Conservation (phyloP, 176 grass and related monocot genomes). For the Musa troglodytarum region DNA sequence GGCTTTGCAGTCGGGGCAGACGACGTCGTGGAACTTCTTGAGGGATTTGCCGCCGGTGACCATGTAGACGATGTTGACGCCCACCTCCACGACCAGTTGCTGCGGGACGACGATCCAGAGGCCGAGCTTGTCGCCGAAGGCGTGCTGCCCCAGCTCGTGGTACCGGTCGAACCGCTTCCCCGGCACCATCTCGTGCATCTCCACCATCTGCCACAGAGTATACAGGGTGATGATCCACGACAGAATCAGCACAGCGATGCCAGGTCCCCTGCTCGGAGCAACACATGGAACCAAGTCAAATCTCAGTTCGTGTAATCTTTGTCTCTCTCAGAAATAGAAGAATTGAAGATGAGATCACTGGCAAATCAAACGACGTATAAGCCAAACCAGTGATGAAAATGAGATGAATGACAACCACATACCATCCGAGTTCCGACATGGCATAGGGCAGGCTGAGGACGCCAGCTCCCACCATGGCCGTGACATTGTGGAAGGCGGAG, state of each 20-base stretch:
- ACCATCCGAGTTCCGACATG: slow-evolving; percentile 69
- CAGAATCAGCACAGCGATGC: slow-evolving; percentile 37
- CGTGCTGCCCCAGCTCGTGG: slow-evolving; percentile 74
- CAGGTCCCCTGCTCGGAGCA: slow-evolving; percentile 31
- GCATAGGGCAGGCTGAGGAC: slow-evolving; percentile 53
- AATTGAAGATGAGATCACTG: no score
- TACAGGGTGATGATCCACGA: slow-evolving; percentile 82
- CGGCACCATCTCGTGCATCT: slow-evolving; percentile 85
- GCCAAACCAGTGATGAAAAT: no score
- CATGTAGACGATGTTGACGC: slow-evolving; percentile 73
- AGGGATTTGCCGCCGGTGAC: slow-evolving; percentile 67
- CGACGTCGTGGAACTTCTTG: slow-evolving; percentile 33
- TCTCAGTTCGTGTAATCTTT: no score
- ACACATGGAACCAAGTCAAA: no score
- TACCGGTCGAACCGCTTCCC: slow-evolving; percentile 78
- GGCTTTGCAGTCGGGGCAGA: no score
- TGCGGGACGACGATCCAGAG: slow-evolving; percentile 78
- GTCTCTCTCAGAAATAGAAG: no score
- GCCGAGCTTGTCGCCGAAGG: slow-evolving; percentile 57
- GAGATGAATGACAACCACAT: background rate
- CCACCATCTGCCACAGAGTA: slow-evolving; percentile 77
- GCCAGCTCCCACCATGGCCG: slow-evolving; percentile 61
- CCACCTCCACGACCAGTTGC: slow-evolving; percentile 66
- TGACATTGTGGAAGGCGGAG: slow-evolving; percentile 61
- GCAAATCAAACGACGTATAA: no score